These are phyloP conservation scores for Morella rubra DNA, from an alignment of 306 rosid species.

Conservation along the genomic window DNA sequence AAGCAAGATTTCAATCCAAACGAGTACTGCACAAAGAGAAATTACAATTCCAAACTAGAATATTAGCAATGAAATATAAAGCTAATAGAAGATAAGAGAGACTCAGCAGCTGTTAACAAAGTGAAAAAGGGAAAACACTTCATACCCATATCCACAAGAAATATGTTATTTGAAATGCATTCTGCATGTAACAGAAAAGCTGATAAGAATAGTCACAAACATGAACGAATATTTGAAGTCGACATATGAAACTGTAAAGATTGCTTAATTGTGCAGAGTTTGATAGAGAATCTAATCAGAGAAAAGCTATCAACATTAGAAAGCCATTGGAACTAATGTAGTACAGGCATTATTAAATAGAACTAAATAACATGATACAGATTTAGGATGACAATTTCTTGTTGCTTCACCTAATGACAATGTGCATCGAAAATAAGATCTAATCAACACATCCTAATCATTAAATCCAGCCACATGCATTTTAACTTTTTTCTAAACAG, in stretches of 20 bases:
- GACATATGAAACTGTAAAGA: not conserved
- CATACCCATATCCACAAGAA: slow-evolving; percentile 82
- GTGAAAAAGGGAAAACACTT: slow-evolving; percentile 6
- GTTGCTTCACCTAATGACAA: not conserved
- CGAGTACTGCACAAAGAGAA: slow-evolving; percentile 64
- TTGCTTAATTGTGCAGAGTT: not conserved
- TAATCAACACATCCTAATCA: not conserved
- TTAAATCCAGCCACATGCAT: not conserved
- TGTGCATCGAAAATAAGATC: not conserved
- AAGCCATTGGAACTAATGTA: not conserved
- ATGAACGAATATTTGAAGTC: not conserved
- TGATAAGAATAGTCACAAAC: slow-evolving; percentile 20
- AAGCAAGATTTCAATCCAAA: slow-evolving; percentile 75
- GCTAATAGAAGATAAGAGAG: not conserved
- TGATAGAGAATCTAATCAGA: not conserved
- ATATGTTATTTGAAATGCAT: slow-evolving; percentile 78
- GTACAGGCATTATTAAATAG: not conserved
- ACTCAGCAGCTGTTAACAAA: slow-evolving; percentile 14
- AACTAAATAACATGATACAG: not conserved
- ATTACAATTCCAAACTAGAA: slow-evolving; percentile 14
- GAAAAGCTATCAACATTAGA: not conserved
- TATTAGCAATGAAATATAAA: slow-evolving; percentile 2
- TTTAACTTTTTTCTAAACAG: not conserved
- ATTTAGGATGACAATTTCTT: not conserved
- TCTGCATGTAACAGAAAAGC: slow-evolving; percentile 58